Conservation (phyloP, 257 asterid genomes). For the Solanum okadae region DNA sequence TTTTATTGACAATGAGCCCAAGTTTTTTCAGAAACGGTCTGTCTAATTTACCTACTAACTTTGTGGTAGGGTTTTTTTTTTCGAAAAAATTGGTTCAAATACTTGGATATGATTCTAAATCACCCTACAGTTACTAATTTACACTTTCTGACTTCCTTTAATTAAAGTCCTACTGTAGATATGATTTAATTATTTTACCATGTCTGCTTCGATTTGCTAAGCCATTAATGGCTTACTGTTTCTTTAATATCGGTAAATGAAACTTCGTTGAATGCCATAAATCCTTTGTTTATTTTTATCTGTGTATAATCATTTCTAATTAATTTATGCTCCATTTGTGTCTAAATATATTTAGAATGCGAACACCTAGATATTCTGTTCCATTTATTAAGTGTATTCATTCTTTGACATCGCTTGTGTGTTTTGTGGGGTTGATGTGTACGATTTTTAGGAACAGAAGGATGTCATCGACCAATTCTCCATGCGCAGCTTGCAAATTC, state of each 20-base stretch:
- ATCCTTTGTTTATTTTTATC: neutral
- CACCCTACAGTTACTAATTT: neutral
- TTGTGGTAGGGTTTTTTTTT: neutral
- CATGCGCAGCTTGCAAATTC: conserved; percentile 93
- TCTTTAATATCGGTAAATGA: conserved; percentile 8
- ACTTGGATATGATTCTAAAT: neutral
- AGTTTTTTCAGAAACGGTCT: neutral
- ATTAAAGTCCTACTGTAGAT: neutral
- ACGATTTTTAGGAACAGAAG: neutral
- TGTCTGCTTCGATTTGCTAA: conserved; percentile 22
- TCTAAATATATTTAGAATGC: neutral
- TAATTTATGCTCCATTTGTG: neutral
- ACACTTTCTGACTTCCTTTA: neutral
- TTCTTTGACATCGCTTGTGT: neutral
- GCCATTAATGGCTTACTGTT: neutral
- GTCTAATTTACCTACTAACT: neutral
- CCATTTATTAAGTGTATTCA: neutral
- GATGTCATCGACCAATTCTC: conserved; percentile 77
- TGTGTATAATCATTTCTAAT: neutral
- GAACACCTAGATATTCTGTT: neutral
- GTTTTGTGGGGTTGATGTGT: neutral
- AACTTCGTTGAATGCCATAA: conserved; percentile 7
- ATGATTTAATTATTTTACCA: conserved; percentile 32
- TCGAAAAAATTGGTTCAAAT: neutral
- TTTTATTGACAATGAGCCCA: neutral